These are phyloP conservation scores for Fragaria vesca DNA, from an alignment of 306 rosid species.

Conservation along the genomic window DNA sequence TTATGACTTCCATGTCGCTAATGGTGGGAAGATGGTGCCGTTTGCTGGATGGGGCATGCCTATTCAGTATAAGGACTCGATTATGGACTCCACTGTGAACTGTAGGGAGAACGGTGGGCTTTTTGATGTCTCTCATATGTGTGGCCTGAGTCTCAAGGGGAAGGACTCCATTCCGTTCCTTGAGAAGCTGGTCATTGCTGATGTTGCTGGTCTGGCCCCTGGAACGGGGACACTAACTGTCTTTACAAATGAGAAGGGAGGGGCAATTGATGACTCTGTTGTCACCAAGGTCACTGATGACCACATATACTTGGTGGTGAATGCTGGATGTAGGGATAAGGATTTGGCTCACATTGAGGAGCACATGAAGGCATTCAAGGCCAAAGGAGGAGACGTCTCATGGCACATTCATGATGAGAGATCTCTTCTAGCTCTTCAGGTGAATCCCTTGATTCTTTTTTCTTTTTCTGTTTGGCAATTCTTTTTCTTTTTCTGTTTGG, in stretches of 20 bases:
- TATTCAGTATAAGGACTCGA: constrained; percentile 92
- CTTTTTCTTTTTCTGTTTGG: not conserved
- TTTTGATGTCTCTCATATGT: constrained; percentile 91
- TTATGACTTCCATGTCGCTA: constrained; percentile 74
- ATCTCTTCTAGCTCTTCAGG: constrained; percentile 92
- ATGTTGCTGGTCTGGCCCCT: constrained; percentile 72
- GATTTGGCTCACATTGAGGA: constrained; percentile 93
- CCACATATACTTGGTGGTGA: constrained; percentile 86
- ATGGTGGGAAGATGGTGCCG: constrained; percentile 97
- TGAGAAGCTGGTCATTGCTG: constrained; percentile 86
- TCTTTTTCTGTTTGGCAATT: not conserved
- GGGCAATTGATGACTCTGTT: constrained; percentile 91
- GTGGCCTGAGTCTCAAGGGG: constrained; percentile 92
- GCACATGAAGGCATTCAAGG: constrained; percentile 93
- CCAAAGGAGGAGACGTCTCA: constrained; percentile 93
- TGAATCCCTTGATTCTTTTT: constrained; percentile 19
- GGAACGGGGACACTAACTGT: constrained; percentile 87
- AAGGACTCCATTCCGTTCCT: constrained; percentile 69
- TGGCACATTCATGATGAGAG: constrained; percentile 98
- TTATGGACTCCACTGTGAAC: constrained; percentile 86
- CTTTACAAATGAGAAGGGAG: constrained; percentile 92
- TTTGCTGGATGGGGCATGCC: constrained; percentile 99
- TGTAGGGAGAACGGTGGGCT: constrained; percentile 80
- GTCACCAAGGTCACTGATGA: constrained; percentile 78
- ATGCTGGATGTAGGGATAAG: constrained; percentile 94